Evolutionary conservation across 2,329 filamentous ascomycete genomes (phyloP).

Genomic region (Fusarium nanum): DNA sequence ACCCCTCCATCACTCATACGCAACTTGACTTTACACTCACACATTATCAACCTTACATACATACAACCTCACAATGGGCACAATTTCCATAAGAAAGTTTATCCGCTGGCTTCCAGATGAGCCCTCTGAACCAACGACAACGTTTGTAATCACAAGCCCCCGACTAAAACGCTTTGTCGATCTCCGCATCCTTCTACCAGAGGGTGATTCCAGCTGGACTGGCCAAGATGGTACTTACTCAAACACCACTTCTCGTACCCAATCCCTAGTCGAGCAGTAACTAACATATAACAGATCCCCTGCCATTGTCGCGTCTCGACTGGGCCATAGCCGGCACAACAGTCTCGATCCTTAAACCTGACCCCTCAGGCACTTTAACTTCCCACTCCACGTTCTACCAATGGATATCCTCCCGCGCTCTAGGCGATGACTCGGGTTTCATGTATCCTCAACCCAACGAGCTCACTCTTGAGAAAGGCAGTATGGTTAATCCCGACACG

Average conservation of each 20-base stretch:
- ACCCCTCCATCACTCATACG: not conserved
- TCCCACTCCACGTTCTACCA: constrained; percentile 65
- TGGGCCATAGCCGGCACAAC: constrained; percentile 74
- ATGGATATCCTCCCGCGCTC: constrained; percentile 68
- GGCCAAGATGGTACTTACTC: constrained; percentile 33
- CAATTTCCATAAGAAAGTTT: constrained; percentile 68
- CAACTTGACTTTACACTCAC: not conserved
- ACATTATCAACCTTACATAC: not conserved
- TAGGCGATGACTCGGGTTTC: constrained; percentile 65
- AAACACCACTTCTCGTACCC: no score
- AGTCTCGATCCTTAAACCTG: constrained; percentile 48
- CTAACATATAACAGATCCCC: constrained; percentile 23
- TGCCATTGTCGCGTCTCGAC: constrained; percentile 59
- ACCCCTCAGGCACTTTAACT: constrained; percentile 44
- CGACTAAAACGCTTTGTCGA: constrained; percentile 67
- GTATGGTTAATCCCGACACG: constrained; percentile 69
- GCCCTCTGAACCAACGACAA: constrained; percentile 70
- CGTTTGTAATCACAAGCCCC: constrained; percentile 72
- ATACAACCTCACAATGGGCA: constrained; percentile 50
- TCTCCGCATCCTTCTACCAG: constrained; percentile 62
- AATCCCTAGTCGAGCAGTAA: not conserved
- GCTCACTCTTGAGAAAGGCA: constrained; percentile 66
- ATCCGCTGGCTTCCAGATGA: constrained; percentile 68
- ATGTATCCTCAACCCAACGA: constrained; percentile 60
- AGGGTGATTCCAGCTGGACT: constrained; percentile 27